Percentiles rank a stretch among this genome's conserved stretches.
These are phyloP conservation scores for Paraphaeosphaeria minitans DNA, from an alignment of 2,329 filamentous ascomycete genomes.

Conservation along the genomic window DNA sequence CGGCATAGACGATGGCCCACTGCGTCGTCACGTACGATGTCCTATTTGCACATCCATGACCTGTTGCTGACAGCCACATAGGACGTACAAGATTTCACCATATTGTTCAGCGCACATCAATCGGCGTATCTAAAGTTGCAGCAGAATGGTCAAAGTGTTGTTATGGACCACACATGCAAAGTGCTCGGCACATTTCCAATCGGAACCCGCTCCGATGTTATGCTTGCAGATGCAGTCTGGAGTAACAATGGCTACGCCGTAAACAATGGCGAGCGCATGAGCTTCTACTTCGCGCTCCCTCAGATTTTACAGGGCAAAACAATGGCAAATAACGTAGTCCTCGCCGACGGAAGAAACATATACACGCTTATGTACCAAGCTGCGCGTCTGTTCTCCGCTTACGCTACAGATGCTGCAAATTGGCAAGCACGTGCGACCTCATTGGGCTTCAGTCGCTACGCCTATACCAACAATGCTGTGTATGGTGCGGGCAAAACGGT, in stretches of 20 bases:
- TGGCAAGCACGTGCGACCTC: not conserved
- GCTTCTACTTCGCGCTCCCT: conserved; percentile 4
- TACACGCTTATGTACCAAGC: conserved; percentile 4
- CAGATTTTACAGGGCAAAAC: conserved; percentile 1
- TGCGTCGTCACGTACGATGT: not conserved
- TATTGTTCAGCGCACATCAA: conserved; percentile 1
- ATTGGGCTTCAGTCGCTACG: not conserved
- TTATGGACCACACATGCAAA: conserved; percentile 3
- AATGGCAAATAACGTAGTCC: not conserved
- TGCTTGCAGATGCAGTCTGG: conserved; percentile 6
- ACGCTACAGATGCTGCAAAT: not conserved
- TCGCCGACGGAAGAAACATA: conserved; percentile 1
- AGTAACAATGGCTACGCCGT: not conserved
- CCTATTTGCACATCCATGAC: too few relatives aligned
- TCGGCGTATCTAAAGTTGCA: conserved; percentile 1
- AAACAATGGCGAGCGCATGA: conserved; percentile 4
- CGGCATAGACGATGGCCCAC: not conserved
- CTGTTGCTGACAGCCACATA: too few relatives aligned
- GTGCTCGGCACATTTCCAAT: conserved; percentile 1
- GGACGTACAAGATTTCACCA: conserved; percentile 1
- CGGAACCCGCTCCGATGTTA: not conserved
- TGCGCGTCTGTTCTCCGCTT: conserved; percentile 4
- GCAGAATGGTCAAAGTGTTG: conserved; percentile 1
- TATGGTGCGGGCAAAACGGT: not conserved
- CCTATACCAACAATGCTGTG: not conserved